Evolutionary conservation across 2,329 filamentous ascomycete genomes (phyloP), one percentile per base, ranked within the genome.

Genomic region (Neonectria hederae): DNA sequence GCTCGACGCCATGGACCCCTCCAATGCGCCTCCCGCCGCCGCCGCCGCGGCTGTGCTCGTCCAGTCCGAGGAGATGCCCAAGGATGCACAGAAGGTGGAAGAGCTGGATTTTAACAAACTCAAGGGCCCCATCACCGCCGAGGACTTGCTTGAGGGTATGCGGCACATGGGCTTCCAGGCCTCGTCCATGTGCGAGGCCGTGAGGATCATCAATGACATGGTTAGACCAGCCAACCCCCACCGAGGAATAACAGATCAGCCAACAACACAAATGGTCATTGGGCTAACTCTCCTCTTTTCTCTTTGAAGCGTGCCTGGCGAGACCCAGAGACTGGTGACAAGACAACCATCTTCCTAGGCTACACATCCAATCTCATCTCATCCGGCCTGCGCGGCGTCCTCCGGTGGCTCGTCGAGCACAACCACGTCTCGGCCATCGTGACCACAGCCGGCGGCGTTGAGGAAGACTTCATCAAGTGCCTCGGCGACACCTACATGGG

Each of bases 391-490:
- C 89, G 96, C 58, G 94, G 97, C 70, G 94, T 94, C 38, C 84
- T 99, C 69, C 92, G 96, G 61, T 99, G 94, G 82, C 88, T 99
- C 1, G 94, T 97, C 48, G 88, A 98, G 81, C 94, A 99, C 82
- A 90, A 90, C 67, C 94, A 98, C 77, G 90, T 99, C 67, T 96
- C 93, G 1, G 92, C 91, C 70, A 93, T 99, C 74, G 96, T 99
- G 65, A 97, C 96, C 24, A 97, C 96, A 0, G 96, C 96, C 0
- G 96, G 96, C 48, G 96, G 96, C 54, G 88, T 99, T 56, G 96
- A 99, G 79, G 96, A 99, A 78, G 96, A 99, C 79, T 90, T 99
- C 62, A 99, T 99, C 86, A 99, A 99, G 83, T 99, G 96, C 74
- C 89, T 99, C 2, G 96, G 92, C 11, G 90, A 93, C 56, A 99